Percentiles rank a stretch among this genome's conserved stretches.
Conservation (phyloP, 352 stramenopile species). For the Phytophthora citrophthora region DNA sequence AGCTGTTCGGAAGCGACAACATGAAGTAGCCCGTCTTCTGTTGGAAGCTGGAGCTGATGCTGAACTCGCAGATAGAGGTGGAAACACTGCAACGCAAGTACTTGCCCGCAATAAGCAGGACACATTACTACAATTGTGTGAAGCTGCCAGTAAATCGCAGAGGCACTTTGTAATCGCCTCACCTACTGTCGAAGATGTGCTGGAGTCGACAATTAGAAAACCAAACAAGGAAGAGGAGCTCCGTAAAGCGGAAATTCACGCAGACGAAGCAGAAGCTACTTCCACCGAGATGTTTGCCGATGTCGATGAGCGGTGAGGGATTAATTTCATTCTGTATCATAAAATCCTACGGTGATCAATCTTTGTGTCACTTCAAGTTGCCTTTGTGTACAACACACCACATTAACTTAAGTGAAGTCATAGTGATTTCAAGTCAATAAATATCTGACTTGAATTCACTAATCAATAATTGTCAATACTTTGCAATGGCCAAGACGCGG, state of each 20-base stretch:
- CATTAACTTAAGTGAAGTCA: not conserved
- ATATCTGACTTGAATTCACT: too few species aligned
- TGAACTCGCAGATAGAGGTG: constrained; percentile 51
- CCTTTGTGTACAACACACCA: not conserved
- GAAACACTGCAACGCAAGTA: constrained; percentile 55
- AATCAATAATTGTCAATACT: too few species aligned
- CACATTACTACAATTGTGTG: constrained; percentile 53
- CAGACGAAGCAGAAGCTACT: not conserved
- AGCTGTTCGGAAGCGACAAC: constrained; percentile 62
- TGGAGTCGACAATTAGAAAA: not conserved
- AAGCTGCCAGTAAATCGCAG: constrained; percentile 26
- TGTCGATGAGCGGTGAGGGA: constrained; percentile 11
- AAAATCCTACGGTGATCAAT: not conserved
- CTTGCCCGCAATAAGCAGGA: constrained; percentile 59
- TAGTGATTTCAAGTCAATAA: too few species aligned
- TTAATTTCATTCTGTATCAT: not conserved
- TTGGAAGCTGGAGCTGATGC: constrained; percentile 51
- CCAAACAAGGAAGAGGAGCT: constrained; percentile 34
- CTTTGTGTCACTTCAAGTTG: constrained; percentile 2
- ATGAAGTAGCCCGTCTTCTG: constrained; percentile 49
- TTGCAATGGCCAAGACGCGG: constrained; percentile 24
- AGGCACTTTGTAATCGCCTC: constrained; percentile 12
- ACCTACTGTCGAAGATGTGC: constrained; percentile 16
- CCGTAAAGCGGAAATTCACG: constrained; percentile 24
- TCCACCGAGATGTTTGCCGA: not conserved